Conservation (phyloP, 805 yeast genomes). For the Pichia californica region DNA sequence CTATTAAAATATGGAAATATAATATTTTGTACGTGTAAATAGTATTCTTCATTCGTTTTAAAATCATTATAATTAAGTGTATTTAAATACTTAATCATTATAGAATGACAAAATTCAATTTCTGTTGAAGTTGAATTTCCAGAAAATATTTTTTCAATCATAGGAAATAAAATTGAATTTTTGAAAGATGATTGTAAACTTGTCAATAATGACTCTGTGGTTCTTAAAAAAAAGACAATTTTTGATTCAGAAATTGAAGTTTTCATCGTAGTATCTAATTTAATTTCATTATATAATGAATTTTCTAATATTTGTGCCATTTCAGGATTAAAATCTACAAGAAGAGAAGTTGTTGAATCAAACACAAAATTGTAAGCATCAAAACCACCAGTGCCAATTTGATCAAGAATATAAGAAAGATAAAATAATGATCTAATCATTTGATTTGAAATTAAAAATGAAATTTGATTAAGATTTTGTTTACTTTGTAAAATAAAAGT, state of each 20-base stretch:
- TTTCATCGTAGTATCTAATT: constrained; percentile 21
- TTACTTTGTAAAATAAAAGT: constrained; percentile 23
- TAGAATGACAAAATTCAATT: constrained; percentile 63
- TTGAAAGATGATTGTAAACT: constrained; percentile 32
- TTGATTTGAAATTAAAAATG: constrained; percentile 8
- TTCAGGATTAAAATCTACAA: constrained; percentile 22
- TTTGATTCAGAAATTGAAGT: constrained; percentile 32
- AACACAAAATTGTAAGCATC: constrained; percentile 57
- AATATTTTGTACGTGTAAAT: neutral
- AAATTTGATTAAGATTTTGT: constrained; percentile 1
- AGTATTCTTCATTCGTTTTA: neutral
- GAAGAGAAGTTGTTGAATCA: constrained; percentile 25
- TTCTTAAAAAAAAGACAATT: constrained; percentile 39
- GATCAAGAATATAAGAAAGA: constrained; percentile 41
- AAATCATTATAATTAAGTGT: constrained; percentile 6
- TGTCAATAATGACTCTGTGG: constrained; percentile 39
- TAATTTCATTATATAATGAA: constrained; percentile 11
- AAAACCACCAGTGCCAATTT: constrained; percentile 60
- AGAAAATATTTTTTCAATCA: constrained; percentile 21
- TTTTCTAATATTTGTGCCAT: constrained; percentile 22
- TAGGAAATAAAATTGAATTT: constrained; percentile 19
- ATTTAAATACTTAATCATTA: constrained; percentile 33
- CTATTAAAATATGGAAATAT: constrained; percentile 3
- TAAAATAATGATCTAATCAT: constrained; percentile 34
- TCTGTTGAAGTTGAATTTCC: constrained; percentile 20